Evolutionary conservation across 2,329 filamentous ascomycete species (phyloP), one percentile per base, ranked within the genome.

Genomic region (Fusarium succisae): DNA sequence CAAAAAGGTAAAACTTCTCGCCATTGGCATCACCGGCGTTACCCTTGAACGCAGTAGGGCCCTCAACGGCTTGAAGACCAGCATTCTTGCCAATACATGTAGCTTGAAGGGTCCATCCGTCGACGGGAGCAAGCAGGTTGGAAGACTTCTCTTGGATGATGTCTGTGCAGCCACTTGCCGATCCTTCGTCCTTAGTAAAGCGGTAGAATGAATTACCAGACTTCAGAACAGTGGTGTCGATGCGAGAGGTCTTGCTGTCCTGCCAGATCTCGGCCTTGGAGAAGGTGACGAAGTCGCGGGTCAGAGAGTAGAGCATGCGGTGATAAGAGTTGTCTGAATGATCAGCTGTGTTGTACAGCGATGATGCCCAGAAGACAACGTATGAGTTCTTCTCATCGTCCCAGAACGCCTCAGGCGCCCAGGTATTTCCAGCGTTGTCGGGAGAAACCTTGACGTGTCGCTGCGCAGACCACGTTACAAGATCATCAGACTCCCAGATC

Each of bases 181-280:
- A 85, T 0, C 86, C 86, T 63, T 89, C 87, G 47, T 89, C 87
- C 65, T 89, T 89, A 24, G 87, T 88, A 74, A 89, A 89, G 15
- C 87, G 86, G 73, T 87, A 87, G 76, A 86, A 88, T 0, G 77
- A 78, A 17, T 78, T 77, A 4, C 81, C 81, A 0, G 82, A 82
- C 59, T 86, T 80, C 20, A 89, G 75, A 1, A 89, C 85, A 0
- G 87, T 89, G 0, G 87, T 86, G 72, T 89, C 87, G 30, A 89
- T 89, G 3, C 87, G 83, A 3, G 87, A 85, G 55, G 82, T 83
- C 15, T 86, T 84, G 6, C 84, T 84, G 55, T 89, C 87, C 61
- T 89, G 87, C 87, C 87, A 88, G 24, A 87, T 76, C 47, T 83
- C 76, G 0, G 87, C 80, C 37, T 84, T 81, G 55, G 83, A 84